These are phyloP conservation scores for Amaranthus tricolor DNA, from an alignment of 179 eudicot species.

Conservation along the genomic window DNA sequence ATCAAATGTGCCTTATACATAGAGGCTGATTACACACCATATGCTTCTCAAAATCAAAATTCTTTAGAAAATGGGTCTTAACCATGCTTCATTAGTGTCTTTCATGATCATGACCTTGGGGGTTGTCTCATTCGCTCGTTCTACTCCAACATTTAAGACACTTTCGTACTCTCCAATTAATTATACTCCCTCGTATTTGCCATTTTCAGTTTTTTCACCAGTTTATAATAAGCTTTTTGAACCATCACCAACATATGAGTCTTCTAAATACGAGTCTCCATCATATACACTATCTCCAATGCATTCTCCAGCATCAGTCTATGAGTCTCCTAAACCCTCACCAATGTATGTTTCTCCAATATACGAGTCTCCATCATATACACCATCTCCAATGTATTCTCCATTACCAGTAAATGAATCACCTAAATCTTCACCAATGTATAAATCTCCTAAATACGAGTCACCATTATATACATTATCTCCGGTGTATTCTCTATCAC, in stretches of 20 bases:
- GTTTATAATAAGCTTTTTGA: no score
- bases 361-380: not conserved
- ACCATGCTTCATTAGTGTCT: constrained; percentile 7
- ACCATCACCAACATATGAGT: not conserved
- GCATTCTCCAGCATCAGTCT: not conserved
- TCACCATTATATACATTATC: not conserved
- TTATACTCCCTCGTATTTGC: no score
- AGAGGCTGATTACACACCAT: no score
- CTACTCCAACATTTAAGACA: not conserved
- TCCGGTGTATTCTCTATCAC: not conserved
- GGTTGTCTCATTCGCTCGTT: constrained; percentile 4
- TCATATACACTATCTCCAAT: not conserved
- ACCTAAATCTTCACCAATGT: not conserved
- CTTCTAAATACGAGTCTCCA: not conserved
- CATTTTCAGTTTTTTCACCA: no score
- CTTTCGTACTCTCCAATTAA: not conserved
- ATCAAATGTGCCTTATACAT: no score
- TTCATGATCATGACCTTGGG: constrained; percentile 12
- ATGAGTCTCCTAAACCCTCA: not conserved
- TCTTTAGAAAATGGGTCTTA: constrained; percentile 1
- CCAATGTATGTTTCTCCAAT: not conserved
- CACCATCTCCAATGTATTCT: not conserved
- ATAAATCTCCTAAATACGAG: not conserved
- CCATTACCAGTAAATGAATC: not conserved
- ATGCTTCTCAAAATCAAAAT: no score